Base-by-base conservation (phyloP, 495 filamentous ascomycete species). In the Neurospora cerealis region DNA sequence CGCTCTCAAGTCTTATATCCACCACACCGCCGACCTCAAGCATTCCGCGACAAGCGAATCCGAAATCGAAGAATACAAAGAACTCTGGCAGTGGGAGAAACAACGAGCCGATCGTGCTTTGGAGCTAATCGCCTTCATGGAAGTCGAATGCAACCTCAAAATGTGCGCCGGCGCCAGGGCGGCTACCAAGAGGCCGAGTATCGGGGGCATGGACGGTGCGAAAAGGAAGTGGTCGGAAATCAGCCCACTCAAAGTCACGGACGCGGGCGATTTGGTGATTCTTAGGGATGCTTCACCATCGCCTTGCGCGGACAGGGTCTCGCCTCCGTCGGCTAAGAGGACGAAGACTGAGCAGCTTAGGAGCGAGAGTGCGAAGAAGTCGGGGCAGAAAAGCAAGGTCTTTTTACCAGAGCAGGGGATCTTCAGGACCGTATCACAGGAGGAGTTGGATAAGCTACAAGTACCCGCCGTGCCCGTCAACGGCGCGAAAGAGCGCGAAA, bases 61-160 rank as follows among this genome's bases (percentile, higher is more conserved):
- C 34, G 82, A 88, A 70, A 80, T 92, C 42, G 88, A 90, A 8
- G 85, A 89, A 28, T 76, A 95, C 15, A 85, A 84, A 37, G 85
- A 88, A n/a, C 85, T 90, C 15, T 87, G 93, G 60, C 80, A 88
- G 48, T 86, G 83, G 78, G 92, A 96, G 83, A 89, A 85, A 78
- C 88, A 87, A 71, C 83, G 89, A 60, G 88, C 93, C 66, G 83
- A 87, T 40, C 85, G 90, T 19, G 91, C 92, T 0, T 87, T 94
- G 73, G 91, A 92, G 17, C 88, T 90, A 76, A 83, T 95, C 36
- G 87, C 94, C n/a, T 97, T 94, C 79, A 83, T 97, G 84, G 89
- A 92, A 76, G 87, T 92, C 74, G 93, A 97, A 79, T 96, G 94
- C 80, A 87, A 89, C 69, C 89, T 95, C 73, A 87, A 88, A 72